Conservation (phyloP, 148 eudicot species). For the Amaranthus palmeri region DNA sequence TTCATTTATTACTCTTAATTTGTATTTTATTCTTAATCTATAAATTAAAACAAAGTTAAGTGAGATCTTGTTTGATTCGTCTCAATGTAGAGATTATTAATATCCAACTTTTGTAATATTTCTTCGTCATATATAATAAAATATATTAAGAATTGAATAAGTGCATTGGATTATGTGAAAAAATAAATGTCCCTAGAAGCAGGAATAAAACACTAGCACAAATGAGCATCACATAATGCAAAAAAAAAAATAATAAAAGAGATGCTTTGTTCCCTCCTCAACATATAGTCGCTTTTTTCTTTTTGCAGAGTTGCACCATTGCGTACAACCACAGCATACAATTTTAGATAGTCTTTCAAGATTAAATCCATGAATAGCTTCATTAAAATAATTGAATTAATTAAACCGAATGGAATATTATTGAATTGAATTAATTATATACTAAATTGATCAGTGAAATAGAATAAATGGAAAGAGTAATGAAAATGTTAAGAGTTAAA, state of each 20-base stretch:
- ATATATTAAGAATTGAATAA: too few species aligned
- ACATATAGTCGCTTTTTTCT: slow-evolving; percentile 3
- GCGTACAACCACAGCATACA: slow-evolving; percentile 22
- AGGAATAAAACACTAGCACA: background rate
- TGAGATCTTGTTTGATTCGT: too few species aligned
- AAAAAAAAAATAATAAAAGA: background rate
- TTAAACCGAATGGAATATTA: background rate
- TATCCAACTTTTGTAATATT: too few species aligned
- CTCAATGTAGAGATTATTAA: too few species aligned
- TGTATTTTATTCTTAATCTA: too few species aligned
- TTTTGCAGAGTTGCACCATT: background rate
- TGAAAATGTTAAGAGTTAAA: background rate
- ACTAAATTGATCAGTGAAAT: too few species aligned
- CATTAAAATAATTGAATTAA: background rate
- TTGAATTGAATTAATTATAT: too few species aligned
- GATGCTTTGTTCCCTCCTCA: slow-evolving; percentile 1
- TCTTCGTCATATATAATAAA: too few species aligned
- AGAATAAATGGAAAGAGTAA: background rate
- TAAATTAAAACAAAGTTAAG: too few species aligned
- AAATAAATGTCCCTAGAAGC: too few species aligned
- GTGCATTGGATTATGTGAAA: too few species aligned
- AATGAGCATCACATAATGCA: background rate
- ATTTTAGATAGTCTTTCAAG: slow-evolving; percentile 3
- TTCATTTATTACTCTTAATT: too few species aligned
- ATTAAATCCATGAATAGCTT: background rate